Evolutionary conservation across 164 flowering plant genomes (phyloP).

Genomic region (Kalanchoe fedtschenkoi): DNA sequence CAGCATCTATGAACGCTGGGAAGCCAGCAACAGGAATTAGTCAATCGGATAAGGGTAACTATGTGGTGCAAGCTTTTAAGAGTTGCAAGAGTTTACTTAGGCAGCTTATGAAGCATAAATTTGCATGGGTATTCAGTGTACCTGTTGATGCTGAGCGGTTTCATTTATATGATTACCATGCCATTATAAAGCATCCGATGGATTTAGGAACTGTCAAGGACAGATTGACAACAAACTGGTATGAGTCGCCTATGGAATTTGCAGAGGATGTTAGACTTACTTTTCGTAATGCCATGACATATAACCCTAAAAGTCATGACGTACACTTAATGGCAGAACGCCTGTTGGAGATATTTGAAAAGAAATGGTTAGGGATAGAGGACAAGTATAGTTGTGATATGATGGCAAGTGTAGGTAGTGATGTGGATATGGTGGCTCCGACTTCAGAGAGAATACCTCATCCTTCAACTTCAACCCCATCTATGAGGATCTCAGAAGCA

Average conservation of each 20-base stretch:
- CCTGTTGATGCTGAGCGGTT: constrained; percentile 65
- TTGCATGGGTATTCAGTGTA: constrained; percentile 66
- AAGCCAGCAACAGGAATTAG: constrained; percentile 22
- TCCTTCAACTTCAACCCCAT: constrained; percentile 17
- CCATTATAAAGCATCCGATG: constrained; percentile 69
- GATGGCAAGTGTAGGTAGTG: constrained; percentile 18
- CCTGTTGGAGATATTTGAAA: constrained; percentile 51
- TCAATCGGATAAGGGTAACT: constrained; percentile 28
- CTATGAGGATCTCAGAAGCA: constrained; percentile 29
- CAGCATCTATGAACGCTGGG: constrained; percentile 21
- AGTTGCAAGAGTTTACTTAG: constrained; percentile 36
- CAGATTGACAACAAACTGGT: constrained; percentile 43
- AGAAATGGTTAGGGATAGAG: constrained; percentile 43
- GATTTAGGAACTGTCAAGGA: constrained; percentile 74
- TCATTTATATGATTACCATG: constrained; percentile 57
- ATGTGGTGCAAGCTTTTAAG: constrained; percentile 24
- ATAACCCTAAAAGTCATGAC: constrained; percentile 58
- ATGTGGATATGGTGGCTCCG: constrained; percentile 25
- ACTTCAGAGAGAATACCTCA: constrained; percentile 22
- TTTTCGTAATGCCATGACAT: constrained; percentile 16
- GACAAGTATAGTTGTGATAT: constrained; percentile 21
- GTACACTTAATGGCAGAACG: constrained; percentile 66
- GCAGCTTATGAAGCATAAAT: constrained; percentile 64
- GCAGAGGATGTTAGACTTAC: constrained; percentile 83
- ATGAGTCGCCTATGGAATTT: constrained; percentile 59